A percentile compares a stretch with the other conserved stretches of the same genome.
These are phyloP conservation scores for Mariannaea elegans DNA, from an alignment of 2,329 filamentous ascomycete species.

Conservation along the genomic window DNA sequence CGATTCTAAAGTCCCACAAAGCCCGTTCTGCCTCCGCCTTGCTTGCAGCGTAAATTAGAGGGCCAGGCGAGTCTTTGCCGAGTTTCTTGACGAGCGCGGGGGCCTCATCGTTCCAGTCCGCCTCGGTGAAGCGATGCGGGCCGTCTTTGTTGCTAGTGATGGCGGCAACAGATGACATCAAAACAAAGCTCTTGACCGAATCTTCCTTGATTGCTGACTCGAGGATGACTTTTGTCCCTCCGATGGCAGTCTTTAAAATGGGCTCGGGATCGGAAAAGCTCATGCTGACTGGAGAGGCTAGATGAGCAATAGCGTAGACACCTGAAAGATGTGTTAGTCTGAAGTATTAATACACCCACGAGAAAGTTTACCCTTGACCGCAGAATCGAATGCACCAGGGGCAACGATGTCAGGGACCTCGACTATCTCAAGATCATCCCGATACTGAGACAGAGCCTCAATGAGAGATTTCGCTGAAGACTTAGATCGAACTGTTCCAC, in stretches of 20 bases:
- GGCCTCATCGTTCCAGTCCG: constrained; percentile 35
- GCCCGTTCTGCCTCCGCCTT: constrained; percentile 35
- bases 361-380: constrained; percentile 40
- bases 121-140: constrained; percentile 32
- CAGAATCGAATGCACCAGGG: constrained; percentile 47
- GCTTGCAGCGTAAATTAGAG: constrained; percentile 35
- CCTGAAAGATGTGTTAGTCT: constrained; percentile 17
- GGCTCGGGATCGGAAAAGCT: constrained; percentile 33
- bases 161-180: constrained; percentile 39
- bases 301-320: constrained; percentile 34
- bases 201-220: constrained; percentile 32
- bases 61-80: constrained; percentile 29
- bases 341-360: neutral
- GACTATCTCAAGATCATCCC: constrained; percentile 34
- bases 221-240: constrained; percentile 31
- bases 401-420: constrained; percentile 47
- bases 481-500: constrained; percentile 48
- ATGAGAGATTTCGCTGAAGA: constrained; percentile 31
- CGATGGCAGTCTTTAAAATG: constrained; percentile 29
- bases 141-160: constrained; percentile 9
- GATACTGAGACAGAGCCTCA: constrained; percentile 30
- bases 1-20: constrained; percentile 36
- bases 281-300: constrained; percentile 33
- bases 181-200: constrained; percentile 34
- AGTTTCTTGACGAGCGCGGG: constrained; percentile 28